phyloP scores from a whole-genome alignment of 2,329 filamentous ascomycete genomes.

The Leptographium procerum region DNA sequence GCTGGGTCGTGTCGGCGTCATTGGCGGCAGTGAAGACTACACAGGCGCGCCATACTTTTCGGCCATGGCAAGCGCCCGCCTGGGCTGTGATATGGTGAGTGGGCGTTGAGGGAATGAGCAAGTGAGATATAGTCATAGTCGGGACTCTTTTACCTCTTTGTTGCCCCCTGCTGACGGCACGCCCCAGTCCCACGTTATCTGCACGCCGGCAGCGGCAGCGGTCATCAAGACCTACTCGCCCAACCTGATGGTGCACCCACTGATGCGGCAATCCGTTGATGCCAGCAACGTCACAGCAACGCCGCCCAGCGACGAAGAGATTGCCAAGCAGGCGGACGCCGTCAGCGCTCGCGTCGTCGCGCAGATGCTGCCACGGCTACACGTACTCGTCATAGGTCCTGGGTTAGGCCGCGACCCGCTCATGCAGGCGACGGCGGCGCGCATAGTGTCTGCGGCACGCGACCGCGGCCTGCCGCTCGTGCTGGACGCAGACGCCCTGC shows the following conservation, averaged over 20 bases:
- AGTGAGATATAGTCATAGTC: background rate
- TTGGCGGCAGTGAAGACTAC: slow-evolving; percentile 92
- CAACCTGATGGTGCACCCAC: slow-evolving; percentile 95
- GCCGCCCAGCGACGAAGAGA: slow-evolving; percentile 24
- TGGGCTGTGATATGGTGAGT: slow-evolving; percentile 79
- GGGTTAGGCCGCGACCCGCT: slow-evolving; percentile 80
- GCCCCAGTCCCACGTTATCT: slow-evolving; percentile 81
- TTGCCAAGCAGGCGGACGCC: slow-evolving; percentile 42
- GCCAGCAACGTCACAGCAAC: slow-evolving; percentile 13
- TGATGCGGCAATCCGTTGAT: slow-evolving; percentile 64
- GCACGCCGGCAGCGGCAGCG: slow-evolving; percentile 72
- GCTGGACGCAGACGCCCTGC: slow-evolving; percentile 81
- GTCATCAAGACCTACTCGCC: slow-evolving; percentile 98
- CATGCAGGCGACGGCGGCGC: slow-evolving; percentile 77
- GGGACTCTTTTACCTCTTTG: background rate
- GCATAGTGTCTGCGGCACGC: slow-evolving; percentile 68
- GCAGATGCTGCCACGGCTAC: slow-evolving; percentile 71
- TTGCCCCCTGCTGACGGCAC: background rate
- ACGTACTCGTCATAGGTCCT: slow-evolving; percentile 86
- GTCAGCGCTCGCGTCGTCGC: slow-evolving; percentile 60
- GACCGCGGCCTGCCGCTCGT: slow-evolving; percentile 67
- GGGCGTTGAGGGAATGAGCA: background rate
- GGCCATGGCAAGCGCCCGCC: slow-evolving; percentile 83
- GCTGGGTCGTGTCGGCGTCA: slow-evolving; percentile 81
- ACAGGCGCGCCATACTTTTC: slow-evolving; percentile 97